These are phyloP conservation scores for Torulaspora delbrueckii DNA, from an alignment of 805 yeast species.

Conservation along the genomic window DNA sequence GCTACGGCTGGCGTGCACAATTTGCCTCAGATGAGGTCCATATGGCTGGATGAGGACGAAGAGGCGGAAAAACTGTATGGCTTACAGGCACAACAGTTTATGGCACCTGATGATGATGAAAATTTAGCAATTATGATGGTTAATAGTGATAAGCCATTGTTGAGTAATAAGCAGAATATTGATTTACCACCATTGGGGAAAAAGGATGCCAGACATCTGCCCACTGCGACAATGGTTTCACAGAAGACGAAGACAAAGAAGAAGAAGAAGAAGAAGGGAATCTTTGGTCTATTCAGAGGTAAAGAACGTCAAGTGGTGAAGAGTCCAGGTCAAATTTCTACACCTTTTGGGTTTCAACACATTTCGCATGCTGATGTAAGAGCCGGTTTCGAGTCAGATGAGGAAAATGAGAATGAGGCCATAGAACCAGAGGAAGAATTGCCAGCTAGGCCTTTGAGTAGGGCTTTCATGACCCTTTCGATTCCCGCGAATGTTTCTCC, in stretches of 20 bases:
- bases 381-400: constrained; percentile 12
- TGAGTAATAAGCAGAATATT: constrained; percentile 35
- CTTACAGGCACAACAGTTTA: constrained; percentile 28
- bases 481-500: constrained; percentile 9
- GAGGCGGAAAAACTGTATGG: constrained; percentile 36
- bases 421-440: neutral
- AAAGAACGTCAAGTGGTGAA: constrained; percentile 12
- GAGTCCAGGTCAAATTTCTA: constrained; percentile 27
- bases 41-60: constrained; percentile 41
- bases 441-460: constrained; percentile 10
- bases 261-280: constrained; percentile 21
- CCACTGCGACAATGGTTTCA: constrained; percentile 18
- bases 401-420: constrained; percentile 1
- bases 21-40: constrained; percentile 38
- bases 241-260: constrained; percentile 1
- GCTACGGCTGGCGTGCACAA: constrained; percentile 9
- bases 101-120: constrained; percentile 28
- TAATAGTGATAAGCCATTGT: constrained; percentile 35
- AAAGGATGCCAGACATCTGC: neutral
- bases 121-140: constrained; percentile 32
- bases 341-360: constrained; percentile 40
- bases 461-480: constrained; percentile 18
- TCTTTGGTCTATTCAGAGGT: constrained; percentile 33
- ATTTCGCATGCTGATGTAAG: constrained; percentile 38
- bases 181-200: constrained; percentile 35